Conservation (phyloP, 2,329 filamentous ascomycete genomes). For the Balansia obtecta region DNA sequence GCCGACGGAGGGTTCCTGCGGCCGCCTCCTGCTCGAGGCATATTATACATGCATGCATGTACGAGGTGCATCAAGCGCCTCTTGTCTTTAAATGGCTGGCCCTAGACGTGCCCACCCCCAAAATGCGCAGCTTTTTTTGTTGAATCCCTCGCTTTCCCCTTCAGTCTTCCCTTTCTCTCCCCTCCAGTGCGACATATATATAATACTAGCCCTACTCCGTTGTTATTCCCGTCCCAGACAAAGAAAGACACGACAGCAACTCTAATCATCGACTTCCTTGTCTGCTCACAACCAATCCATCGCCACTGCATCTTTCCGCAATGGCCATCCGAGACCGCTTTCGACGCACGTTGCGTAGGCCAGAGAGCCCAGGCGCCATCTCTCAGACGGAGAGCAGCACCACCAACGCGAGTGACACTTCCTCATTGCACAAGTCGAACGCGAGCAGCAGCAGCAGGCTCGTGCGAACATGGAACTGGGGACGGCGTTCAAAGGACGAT, state of each 20-base stretch:
- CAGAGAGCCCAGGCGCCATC: slow-evolving; percentile 17
- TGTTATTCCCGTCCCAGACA: background rate
- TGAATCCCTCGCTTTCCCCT: background rate
- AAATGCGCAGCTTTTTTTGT: background rate
- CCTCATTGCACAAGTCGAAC: slow-evolving; percentile 17
- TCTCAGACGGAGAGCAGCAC: slow-evolving; percentile 21
- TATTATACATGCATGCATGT: too few species aligned
- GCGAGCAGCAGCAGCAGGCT: slow-evolving; percentile 16
- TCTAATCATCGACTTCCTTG: background rate
- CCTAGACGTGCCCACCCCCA: slow-evolving; percentile 3
- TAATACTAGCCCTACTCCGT: background rate
- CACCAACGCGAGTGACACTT: slow-evolving; percentile 17
- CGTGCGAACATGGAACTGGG: slow-evolving; percentile 20
- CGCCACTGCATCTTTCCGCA: slow-evolving; percentile 4
- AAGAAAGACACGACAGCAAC: too few species aligned
- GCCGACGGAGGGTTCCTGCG: slow-evolving; percentile 1
- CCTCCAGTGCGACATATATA: slow-evolving; percentile 3
- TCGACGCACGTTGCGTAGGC: slow-evolving; percentile 27
- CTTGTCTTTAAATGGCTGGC: slow-evolving; percentile 2
- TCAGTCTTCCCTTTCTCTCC: background rate
- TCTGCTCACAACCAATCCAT: background rate
- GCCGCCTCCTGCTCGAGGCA: background rate
- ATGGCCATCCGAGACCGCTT: slow-evolving; percentile 32
- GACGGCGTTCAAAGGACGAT: slow-evolving; percentile 10
- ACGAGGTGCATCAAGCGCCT: background rate